Evolutionary conservation across 225 moss, liverwort and hornwort species (phyloP).

Genomic region (Polytrichum formosum): DNA sequence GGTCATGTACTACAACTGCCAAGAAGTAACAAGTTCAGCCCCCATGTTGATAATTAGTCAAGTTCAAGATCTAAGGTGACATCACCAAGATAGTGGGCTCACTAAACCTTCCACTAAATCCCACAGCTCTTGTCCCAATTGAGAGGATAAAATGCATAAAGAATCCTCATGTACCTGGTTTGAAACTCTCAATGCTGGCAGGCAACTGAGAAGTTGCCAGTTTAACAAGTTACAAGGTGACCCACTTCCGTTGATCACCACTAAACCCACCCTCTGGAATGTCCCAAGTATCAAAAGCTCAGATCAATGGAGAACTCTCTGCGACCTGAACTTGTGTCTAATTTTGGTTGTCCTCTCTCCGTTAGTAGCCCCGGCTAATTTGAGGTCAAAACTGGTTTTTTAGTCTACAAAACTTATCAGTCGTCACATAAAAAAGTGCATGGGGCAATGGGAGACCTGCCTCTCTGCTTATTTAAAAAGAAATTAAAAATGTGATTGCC

Average conservation of each 20-base stretch:
- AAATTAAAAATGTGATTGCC: conserved; percentile 18
- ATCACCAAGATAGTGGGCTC: no score
- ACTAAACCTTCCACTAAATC: no score
- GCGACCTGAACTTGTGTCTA: conserved; percentile 13
- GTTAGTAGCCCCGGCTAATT: conserved; percentile 11
- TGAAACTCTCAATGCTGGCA: no score
- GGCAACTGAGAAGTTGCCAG: no score
- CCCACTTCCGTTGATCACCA: neutral
- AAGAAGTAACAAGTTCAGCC: no score
- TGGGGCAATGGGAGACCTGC: conserved; percentile 19
- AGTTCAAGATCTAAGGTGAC: no score
- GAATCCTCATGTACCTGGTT: no score
- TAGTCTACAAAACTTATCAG: conserved; percentile 23
- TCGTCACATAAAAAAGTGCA: conserved; percentile 5
- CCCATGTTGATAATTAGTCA: no score
- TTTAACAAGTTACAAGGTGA: neutral
- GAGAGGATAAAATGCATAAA: no score
- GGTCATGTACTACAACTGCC: no score
- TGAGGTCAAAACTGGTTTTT: conserved; percentile 37
- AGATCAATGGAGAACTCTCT: conserved; percentile 9
- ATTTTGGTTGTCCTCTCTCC: conserved; percentile 13
- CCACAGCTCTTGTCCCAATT: no score
- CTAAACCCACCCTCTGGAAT: neutral
- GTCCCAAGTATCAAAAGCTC: conserved; percentile 1
- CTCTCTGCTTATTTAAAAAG: conserved; percentile 16